Evolutionary conservation across 148 eudicot species (phyloP).

Genomic region (Arbutus unedo): DNA sequence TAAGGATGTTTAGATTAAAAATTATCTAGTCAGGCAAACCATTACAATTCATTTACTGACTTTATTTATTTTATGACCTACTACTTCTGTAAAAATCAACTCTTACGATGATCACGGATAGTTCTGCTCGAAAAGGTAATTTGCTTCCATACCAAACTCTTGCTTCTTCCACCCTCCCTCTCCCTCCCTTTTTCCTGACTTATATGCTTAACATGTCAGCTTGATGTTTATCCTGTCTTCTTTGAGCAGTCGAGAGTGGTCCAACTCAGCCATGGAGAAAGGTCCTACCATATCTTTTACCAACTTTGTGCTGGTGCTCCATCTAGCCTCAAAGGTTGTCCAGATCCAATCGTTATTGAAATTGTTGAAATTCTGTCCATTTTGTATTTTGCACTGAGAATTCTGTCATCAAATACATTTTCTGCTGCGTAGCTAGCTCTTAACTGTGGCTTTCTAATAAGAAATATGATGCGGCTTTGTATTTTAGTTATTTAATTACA

Average conservation of each 20-base stretch:
- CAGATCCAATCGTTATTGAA: conserved; percentile 13
- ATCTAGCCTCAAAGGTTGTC: conserved; percentile 80
- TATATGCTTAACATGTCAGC: not conserved
- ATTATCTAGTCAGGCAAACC: not conserved
- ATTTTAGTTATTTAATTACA: not conserved
- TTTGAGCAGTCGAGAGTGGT: conserved; percentile 90
- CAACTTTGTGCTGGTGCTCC: conserved; percentile 96
- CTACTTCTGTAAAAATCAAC: conserved; percentile 19
- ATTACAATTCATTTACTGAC: conserved; percentile 4
- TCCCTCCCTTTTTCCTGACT: not conserved
- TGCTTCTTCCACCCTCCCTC: not conserved
- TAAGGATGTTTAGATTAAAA: conserved; percentile 38
- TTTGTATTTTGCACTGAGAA: not conserved
- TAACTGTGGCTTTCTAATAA: not conserved
- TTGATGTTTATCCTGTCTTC: not conserved
- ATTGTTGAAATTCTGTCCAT: not conserved
- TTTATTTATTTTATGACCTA: conserved; percentile 4
- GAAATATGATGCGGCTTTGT: not conserved
- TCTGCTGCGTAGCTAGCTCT: not conserved
- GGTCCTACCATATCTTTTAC: conserved; percentile 93
- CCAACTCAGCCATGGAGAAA: conserved; percentile 73
- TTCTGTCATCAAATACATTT: not conserved
- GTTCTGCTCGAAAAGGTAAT: conserved; percentile 92
- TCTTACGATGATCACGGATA: conserved; percentile 26
- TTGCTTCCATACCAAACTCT: conserved; percentile 3